Evolutionary conservation across 169 alveolate genomes (phyloP).

Genomic region (Eimeria sp.): DNA sequence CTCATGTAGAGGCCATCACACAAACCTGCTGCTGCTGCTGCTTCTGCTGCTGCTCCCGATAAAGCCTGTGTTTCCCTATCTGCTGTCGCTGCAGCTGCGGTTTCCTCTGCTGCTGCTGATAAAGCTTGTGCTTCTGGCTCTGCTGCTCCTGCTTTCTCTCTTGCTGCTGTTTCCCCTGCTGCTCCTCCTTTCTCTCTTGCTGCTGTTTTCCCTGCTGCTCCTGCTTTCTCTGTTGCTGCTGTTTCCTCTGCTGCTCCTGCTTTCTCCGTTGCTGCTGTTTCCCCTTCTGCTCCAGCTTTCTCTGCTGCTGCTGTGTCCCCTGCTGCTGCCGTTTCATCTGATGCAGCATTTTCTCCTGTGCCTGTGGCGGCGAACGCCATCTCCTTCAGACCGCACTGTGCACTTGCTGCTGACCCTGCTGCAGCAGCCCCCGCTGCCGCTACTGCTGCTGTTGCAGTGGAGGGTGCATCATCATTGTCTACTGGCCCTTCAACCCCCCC

Average conservation of each 20-base stretch:
- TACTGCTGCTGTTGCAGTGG: neutral
- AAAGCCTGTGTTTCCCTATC: neutral
- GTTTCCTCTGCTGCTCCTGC: neutral
- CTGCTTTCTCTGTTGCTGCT: neutral
- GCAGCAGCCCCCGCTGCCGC: neutral
- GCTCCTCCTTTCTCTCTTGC: conserved; percentile 19
- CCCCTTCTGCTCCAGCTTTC: neutral
- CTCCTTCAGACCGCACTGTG: neutral
- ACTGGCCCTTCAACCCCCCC: neutral
- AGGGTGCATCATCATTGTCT: neutral
- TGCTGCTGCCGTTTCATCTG: neutral
- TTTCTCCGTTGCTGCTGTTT: neutral
- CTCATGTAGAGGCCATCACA: neutral
- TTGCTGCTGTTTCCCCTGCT: neutral
- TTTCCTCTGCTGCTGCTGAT: neutral
- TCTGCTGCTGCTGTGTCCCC: neutral
- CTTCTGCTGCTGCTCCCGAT: neutral
- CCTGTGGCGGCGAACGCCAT: neutral
- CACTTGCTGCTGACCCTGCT: neutral
- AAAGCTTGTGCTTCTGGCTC: neutral
- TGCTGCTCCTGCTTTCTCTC: neutral
- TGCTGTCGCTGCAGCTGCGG: neutral
- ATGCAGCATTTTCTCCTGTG: neutral
- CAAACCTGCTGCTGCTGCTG: neutral
- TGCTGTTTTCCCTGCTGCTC: neutral